Evolutionary conservation across 169 alveolate genomes (phyloP).

Genomic region (Cryptosporidium canis): DNA sequence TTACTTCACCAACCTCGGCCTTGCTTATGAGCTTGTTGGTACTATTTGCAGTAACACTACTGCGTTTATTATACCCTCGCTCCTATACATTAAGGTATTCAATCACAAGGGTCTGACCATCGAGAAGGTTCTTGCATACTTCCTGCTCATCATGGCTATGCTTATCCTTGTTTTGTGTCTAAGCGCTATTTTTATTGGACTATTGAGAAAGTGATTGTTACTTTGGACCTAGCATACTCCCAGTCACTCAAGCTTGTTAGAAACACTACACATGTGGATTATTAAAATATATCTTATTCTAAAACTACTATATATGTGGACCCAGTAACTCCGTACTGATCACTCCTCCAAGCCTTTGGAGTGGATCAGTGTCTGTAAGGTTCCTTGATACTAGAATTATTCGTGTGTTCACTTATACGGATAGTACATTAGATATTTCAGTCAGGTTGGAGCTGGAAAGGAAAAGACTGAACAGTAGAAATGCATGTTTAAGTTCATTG

Average conservation of each 20-base stretch:
- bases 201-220: background rate
- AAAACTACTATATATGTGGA: too few relatives aligned
- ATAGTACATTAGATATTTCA: slow-evolving; percentile 7
- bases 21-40: slow-evolving; percentile 70
- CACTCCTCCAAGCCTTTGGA: background rate
- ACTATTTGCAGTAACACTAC: slow-evolving; percentile 70
- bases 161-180: slow-evolving; percentile 28
- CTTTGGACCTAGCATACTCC: background rate
- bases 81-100: slow-evolving; percentile 64
- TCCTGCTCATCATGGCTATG: slow-evolving; percentile 13
- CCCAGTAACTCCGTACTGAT: too few relatives aligned
- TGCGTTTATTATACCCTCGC: slow-evolving; percentile 67
- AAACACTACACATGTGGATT: background rate
- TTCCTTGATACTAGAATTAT: too few relatives aligned
- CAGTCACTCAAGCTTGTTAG: background rate
- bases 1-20: slow-evolving; percentile 63
- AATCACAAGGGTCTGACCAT: slow-evolving; percentile 28
- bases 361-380: too few relatives aligned
- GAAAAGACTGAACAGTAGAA: slow-evolving; percentile 5
- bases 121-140: slow-evolving; percentile 30
- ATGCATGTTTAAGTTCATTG: slow-evolving; percentile 51
- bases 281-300: too few relatives aligned
- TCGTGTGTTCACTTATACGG: background rate
- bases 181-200: slow-evolving; percentile 30
- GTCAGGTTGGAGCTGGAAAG: slow-evolving; percentile 12